Conservation (phyloP, 768 basidiomycete species). For the Lepiota brunneoincarnata region DNA sequence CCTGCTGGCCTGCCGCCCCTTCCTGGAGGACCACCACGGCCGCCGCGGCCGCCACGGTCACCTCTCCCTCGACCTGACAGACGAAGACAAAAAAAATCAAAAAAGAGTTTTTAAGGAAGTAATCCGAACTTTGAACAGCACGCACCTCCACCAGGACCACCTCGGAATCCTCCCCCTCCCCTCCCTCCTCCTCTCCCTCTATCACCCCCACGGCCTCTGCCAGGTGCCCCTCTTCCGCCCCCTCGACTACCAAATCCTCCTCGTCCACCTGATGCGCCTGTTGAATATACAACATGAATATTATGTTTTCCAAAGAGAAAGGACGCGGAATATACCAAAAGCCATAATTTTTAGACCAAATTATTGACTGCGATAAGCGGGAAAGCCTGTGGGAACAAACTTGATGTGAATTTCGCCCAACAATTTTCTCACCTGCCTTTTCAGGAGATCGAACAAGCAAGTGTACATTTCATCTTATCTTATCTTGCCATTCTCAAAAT, state of each 20-base stretch:
- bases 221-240: constrained; percentile 35
- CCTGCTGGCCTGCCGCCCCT: constrained; percentile 48
- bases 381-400: no score
- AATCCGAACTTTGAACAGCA: background rate
- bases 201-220: constrained; percentile 37
- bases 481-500: no score
- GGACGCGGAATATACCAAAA: constrained; percentile 24
- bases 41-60: constrained; percentile 40
- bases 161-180: constrained; percentile 37
- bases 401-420: no score
- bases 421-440: no score
- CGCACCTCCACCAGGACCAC: constrained; percentile 29
- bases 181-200: constrained; percentile 40
- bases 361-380: no score
- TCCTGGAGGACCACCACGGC: constrained; percentile 40
- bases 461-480: no score
- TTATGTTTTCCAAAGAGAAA: background rate
- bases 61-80: constrained; percentile 34
- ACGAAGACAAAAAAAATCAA: background rate
- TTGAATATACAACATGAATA: background rate
- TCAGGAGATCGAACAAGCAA: no score
- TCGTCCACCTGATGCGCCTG: constrained; percentile 60
- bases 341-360: constrained; percentile 23
- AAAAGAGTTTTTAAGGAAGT: background rate
- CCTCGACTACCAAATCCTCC: constrained; percentile 37